Evolutionary conservation across 805 yeast genomes (phyloP), one percentile per base, ranked within the genome.

Genomic region (Kuraishia piskuri): DNA sequence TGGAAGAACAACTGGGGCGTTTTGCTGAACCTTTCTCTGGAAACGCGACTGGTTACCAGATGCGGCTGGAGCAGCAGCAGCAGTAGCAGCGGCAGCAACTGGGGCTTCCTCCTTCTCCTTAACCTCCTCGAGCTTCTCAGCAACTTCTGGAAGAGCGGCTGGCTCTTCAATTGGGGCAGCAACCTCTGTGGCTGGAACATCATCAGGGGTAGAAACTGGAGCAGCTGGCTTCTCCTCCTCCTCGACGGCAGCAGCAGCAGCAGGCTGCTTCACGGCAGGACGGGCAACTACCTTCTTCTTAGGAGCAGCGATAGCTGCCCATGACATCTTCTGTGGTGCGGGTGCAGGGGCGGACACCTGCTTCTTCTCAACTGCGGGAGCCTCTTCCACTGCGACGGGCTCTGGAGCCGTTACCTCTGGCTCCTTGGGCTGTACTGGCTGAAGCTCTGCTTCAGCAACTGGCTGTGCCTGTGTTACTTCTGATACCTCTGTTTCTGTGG

Each of bases 1-100:
- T 65, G 86, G 78, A 68, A 80, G 68, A 60, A 79, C 76, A 67
- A 70, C 69, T 49, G 68, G 62, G 21, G 66, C 64, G 10, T 62
- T 60, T 47, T 58, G 62, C 52, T 24, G 46, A 48, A 49, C 22
- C 50, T 23, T 45, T 25, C 48, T 49, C 50, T 24, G 52, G 37
- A 22, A 24, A n/a, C 24, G 24, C 5, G 50, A n/a, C 46, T 49
- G 45, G 31, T 22, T 22, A 22, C n/a, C 19, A 17, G 31, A 19
- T 51, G 46, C 50, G 24, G 50, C 52, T 21, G 40, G 49, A 24
- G 19, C 37, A 37, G 48, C 47, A 21, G 22, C 47, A 31, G 48
- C 36, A 8, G 49, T 14, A 31, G 25, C 50, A 19, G 36, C n/a
- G 21, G 47, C 23, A 19, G 50, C 47, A 21, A 45, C 47, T 6